Conservation (phyloP, 169 alveolate genomes). For the Neospora caninum region DNA sequence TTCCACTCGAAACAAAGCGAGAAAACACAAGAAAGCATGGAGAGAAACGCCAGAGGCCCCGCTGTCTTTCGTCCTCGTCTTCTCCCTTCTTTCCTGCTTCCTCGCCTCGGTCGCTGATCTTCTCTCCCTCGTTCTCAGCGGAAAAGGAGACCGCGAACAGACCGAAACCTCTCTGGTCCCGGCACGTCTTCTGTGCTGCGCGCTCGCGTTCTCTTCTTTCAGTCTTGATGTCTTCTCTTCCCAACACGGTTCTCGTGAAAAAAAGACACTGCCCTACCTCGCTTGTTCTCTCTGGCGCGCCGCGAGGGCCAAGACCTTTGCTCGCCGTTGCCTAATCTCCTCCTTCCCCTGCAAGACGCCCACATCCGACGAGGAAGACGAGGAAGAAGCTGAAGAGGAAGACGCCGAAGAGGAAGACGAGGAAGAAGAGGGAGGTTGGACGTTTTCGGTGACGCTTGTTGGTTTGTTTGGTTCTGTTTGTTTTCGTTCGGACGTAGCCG, state of each 20-base stretch:
- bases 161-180: not conserved
- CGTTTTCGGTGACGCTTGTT: too few species aligned
- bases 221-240: not conserved
- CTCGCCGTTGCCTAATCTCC: not conserved
- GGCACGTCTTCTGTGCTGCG: not conserved
- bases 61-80: too few species aligned
- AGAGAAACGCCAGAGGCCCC: too few species aligned
- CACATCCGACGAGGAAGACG: not conserved
- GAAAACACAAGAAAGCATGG: too few species aligned
- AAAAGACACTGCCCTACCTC: not conserved
- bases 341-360: not conserved
- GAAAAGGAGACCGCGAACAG: too few species aligned
- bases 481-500: too few species aligned
- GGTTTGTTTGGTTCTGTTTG: too few species aligned
- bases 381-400: not conserved
- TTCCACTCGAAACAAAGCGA: too few species aligned
- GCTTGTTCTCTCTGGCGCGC: not conserved
- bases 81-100: not conserved
- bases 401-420: not conserved
- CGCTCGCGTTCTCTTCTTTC: not conserved
- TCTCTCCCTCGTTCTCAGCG: not conserved
- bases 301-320: conserved; percentile 21
- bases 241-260: not conserved
- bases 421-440: too few species aligned
- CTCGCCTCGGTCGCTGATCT: not conserved